Conservation (phyloP, 371 early-diverging fungal species). For the Mucor racemosus region DNA sequence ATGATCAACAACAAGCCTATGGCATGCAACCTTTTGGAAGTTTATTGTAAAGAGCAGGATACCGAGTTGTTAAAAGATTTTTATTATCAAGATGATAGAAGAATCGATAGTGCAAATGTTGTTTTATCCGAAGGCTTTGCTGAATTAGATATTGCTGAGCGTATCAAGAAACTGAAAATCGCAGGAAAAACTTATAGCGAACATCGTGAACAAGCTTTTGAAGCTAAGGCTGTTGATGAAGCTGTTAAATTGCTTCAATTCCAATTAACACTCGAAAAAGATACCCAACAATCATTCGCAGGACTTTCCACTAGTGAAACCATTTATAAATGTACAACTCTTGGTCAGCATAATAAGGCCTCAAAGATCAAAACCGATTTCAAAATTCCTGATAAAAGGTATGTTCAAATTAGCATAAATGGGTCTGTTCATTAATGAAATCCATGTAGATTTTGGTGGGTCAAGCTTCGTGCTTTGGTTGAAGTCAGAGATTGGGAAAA, state of each 20-base stretch:
- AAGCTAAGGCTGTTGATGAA: constrained; percentile 81
- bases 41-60: constrained; percentile 80
- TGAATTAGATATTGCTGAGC: constrained; percentile 54
- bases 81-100: constrained; percentile 94
- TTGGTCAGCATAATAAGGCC: constrained; percentile 77
- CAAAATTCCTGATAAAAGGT: constrained; percentile 88
- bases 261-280: constrained; percentile 78
- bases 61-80: constrained; percentile 84
- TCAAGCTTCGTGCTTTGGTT: constrained; percentile 85
- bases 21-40: constrained; percentile 83
- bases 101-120: constrained; percentile 75
- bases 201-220: constrained; percentile 73
- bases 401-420: not conserved
- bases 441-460: constrained; percentile 74
- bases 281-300: constrained; percentile 67
- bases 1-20: constrained; percentile 79
- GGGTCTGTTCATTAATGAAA: not conserved
- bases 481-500: constrained; percentile 86
- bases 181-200: constrained; percentile 76
- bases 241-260: constrained; percentile 74
- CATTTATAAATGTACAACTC: constrained; percentile 75
- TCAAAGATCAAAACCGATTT: constrained; percentile 82
- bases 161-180: constrained; percentile 71
- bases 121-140: constrained; percentile 64
- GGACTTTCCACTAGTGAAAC: constrained; percentile 88